Conservation (phyloP, 805 yeast genomes). For the Hanseniaspora hatyaiensis region DNA sequence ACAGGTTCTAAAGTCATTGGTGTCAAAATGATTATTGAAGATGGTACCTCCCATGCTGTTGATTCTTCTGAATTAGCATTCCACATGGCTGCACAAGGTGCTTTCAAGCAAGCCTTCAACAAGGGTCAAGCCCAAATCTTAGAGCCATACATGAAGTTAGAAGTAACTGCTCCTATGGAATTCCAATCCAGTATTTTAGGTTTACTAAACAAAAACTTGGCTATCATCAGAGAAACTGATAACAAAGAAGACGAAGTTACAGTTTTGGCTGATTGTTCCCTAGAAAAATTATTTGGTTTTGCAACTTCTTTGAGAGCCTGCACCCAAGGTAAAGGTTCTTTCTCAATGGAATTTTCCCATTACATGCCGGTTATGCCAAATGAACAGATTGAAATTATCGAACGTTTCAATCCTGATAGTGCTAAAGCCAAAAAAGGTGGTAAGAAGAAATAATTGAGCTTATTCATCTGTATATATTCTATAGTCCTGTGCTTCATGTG, state of each 20-base stretch:
- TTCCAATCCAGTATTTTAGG: conserved; percentile 92
- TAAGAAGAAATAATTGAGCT: conserved; percentile 28
- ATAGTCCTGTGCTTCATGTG: too few relatives aligned
- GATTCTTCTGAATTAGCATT: conserved; percentile 95
- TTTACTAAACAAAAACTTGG: conserved; percentile 79
- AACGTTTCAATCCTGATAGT: conserved; percentile 24
- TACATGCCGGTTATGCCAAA: conserved; percentile 86
- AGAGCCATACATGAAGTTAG: conserved; percentile 93
- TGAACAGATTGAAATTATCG: conserved; percentile 79
- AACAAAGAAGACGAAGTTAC: conserved; percentile 91
- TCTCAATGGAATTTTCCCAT: conserved; percentile 84
- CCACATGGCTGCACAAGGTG: conserved; percentile 82
- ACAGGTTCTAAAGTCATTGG: conserved; percentile 91
- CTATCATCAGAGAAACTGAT: conserved; percentile 87
- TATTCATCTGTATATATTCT: conserved; percentile 24
- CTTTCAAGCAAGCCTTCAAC: conserved; percentile 83
- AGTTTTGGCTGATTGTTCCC: conserved; percentile 87
- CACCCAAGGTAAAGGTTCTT: conserved; percentile 98
- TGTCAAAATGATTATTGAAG: conserved; percentile 83
- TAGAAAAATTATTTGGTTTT: conserved; percentile 91
- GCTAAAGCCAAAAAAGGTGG: conserved; percentile 28
- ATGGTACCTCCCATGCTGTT: conserved; percentile 95
- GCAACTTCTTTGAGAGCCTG: conserved; percentile 91
- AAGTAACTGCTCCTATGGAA: conserved; percentile 88
- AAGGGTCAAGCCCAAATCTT: conserved; percentile 74